Percentiles rank a stretch among this genome's conserved stretches.
Conservation (phyloP, 2,329 filamentous ascomycete genomes). For the Aureobasidium namibiae region DNA sequence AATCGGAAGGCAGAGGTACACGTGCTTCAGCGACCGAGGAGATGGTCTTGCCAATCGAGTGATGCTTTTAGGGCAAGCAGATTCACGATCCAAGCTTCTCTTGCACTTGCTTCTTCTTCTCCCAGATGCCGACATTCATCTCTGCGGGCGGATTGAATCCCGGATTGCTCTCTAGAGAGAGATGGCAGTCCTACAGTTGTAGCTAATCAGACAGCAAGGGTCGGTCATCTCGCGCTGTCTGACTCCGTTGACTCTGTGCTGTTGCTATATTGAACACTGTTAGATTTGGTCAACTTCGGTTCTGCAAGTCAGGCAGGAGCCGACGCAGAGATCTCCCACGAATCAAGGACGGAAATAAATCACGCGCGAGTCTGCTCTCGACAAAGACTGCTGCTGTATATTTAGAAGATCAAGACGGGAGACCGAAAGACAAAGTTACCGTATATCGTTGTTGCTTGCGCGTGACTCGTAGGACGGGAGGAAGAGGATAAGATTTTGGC, state of each 20-base stretch:
- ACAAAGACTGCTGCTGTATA: not conserved
- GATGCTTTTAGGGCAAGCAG: not conserved
- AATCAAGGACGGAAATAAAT: not conserved
- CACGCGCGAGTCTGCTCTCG: not conserved
- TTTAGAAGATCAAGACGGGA: not conserved
- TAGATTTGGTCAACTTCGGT: not conserved
- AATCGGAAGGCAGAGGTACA: not conserved
- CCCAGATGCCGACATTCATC: not conserved
- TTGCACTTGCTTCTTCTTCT: not conserved
- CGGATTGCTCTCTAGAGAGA: not conserved
- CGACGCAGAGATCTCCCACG: not conserved
- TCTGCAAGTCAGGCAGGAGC: not conserved
- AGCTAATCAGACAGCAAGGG: not conserved
- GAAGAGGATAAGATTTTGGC: not conserved
- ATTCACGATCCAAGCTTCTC: not conserved
- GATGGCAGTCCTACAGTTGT: not conserved
- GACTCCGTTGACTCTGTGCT: not conserved
- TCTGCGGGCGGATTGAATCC: not conserved
- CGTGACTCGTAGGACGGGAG: not conserved
- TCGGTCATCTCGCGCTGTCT: not conserved
- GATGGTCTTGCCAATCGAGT: not conserved
- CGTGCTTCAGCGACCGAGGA: not conserved
- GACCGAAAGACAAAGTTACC: not conserved
- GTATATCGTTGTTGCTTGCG: not conserved
- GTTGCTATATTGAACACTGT: not conserved